Conservation (phyloP, 78 protist genomes). For the Dictyostelium purpureum region DNA sequence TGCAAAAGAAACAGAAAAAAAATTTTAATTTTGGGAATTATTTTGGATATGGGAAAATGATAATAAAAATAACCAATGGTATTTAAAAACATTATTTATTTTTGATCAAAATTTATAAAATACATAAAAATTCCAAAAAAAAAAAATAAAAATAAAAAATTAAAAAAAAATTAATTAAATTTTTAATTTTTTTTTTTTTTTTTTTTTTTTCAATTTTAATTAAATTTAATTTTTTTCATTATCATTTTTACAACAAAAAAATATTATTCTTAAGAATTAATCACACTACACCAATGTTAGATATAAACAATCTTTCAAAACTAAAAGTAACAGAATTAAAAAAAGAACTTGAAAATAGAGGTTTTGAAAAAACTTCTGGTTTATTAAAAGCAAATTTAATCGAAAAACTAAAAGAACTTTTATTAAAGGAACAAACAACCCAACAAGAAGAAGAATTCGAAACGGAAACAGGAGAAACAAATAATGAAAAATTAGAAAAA, state of each 20-base stretch:
- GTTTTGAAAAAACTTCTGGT: neutral
- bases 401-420: neutral
- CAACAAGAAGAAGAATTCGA: neutral
- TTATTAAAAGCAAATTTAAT: slow-evolving; percentile 1
- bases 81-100: neutral
- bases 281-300: neutral
- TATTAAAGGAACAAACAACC: neutral
- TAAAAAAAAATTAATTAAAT: neutral
- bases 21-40: neutral
- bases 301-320: neutral
- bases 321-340: slow-evolving; percentile 3
- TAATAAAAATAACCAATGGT: neutral
- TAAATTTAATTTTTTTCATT: neutral
- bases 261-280: neutral
- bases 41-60: neutral
- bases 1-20: neutral
- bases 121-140: neutral
- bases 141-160: neutral
- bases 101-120: neutral
- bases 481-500: neutral
- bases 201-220: neutral
- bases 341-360: slow-evolving; percentile 10
- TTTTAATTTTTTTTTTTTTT: neutral
- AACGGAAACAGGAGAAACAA: neutral
- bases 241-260: neutral